Evolutionary conservation across 2,329 filamentous ascomycete genomes (phyloP).

Genomic region (Didymella pinodella): DNA sequence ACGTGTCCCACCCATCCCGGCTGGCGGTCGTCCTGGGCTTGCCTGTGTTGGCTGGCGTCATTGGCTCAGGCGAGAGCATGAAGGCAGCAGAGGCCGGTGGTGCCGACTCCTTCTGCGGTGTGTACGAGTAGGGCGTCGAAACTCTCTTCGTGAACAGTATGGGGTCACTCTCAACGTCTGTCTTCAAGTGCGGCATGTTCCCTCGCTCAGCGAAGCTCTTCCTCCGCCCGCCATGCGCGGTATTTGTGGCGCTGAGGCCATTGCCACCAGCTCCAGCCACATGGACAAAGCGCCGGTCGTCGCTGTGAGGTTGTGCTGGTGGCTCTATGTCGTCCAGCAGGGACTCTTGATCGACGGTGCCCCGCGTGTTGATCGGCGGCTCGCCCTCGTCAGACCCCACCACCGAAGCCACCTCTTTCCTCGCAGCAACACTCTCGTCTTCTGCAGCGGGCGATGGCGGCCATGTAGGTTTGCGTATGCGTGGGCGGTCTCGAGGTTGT

Average conservation of each 20-base stretch:
- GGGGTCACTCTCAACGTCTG: slow-evolving; percentile 39
- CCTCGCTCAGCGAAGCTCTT: slow-evolving; percentile 48
- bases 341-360: slow-evolving; percentile 72
- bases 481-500: slow-evolving; percentile 29
- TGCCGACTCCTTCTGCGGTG: slow-evolving; percentile 43
- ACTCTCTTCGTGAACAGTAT: slow-evolving; percentile 53
- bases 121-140: slow-evolving; percentile 57
- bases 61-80: slow-evolving; percentile 59
- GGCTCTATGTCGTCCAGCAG: slow-evolving; percentile 68
- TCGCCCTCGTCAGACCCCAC: slow-evolving; percentile 51
- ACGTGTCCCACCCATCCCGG: slow-evolving; percentile 18
- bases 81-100: slow-evolving; percentile 51
- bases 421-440: slow-evolving; percentile 70
- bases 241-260: slow-evolving; percentile 7
- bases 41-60: slow-evolving; percentile 50
- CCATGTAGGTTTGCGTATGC: slow-evolving; percentile 44
- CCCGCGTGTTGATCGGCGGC: slow-evolving; percentile 68
- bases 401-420: slow-evolving; percentile 64
- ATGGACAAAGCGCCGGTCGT: slow-evolving; percentile 72
- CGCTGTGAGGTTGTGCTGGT: slow-evolving; percentile 51
- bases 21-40: slow-evolving; percentile 36
- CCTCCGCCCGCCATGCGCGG: slow-evolving; percentile 29
- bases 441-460: slow-evolving; percentile 73
- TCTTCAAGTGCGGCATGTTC: slow-evolving; percentile 47
- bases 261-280: slow-evolving; percentile 48